Base-by-base conservation (phyloP, 768 basidiomycete genomes). In the Lentinula sp. region DNA sequence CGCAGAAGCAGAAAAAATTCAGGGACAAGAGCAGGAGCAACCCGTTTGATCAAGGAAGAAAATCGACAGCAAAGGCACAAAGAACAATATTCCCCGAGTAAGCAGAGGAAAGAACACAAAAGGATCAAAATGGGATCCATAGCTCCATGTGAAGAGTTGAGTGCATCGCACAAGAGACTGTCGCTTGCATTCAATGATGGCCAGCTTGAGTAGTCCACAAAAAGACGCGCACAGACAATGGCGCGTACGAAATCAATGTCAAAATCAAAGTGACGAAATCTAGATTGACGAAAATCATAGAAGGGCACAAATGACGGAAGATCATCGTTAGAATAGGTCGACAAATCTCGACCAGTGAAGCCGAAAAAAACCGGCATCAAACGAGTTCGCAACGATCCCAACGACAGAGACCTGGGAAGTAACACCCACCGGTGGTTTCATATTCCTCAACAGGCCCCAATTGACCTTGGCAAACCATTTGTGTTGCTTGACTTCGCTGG, bases 401-500 rank as follows among this genome's bases (percentile, higher is more conserved):
- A 28, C 28, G 28, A 28, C 28, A 28, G 28, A 3, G 28, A 28
- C 23, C 3, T 3, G 3, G 23, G 23, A 3, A 28, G 28, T 3
- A 28, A 57, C 63, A 77, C 93, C 69, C 74, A 95, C 93, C 77
- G 97, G 97, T 58, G 97, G 97, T 70, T 86, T 87, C 66, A 85
- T 88, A 74, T 98, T 90, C 66, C 97, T 83, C 71, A 99, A 76
- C 60, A 99, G 79, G 23, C 96, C 97, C 97, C 96, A 99, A 76
- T 93, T 95, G 70, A 96, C 87, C 68, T 93, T 94, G 33, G 79
- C 77, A 78, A 99, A 99, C 97, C 97, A 99, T 72, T 93, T 95
- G 82, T 98, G 97, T 61, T 91, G 88, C 78, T 98, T 99, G 68
- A 99, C 95, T 75, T 99, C 97, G 70, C 94, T 96, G 60, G 97